Percentiles rank a stretch among this genome's conserved stretches.
phyloP scores from a whole-genome alignment of 176 grass and related monocot species.

The Carex littledalei region DNA sequence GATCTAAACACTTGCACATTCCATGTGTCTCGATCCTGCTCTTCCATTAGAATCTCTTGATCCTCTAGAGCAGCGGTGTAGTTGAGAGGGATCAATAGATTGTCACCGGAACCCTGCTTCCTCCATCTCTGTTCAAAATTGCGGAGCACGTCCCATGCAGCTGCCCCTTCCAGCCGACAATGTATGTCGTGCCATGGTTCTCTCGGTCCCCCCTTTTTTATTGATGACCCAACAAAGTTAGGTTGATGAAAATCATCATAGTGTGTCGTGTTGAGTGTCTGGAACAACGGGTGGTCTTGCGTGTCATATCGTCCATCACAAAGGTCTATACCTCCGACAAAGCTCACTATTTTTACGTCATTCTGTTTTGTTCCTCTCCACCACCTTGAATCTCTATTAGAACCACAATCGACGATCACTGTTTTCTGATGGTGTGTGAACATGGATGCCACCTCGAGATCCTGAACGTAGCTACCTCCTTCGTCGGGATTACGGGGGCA shows the following conservation, averaged over 20 bases:
- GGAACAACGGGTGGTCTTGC: slow-evolving; percentile 32
- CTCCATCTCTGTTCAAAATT: slow-evolving; percentile 44
- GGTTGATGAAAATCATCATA: slow-evolving; percentile 36
- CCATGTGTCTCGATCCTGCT: slow-evolving; percentile 54
- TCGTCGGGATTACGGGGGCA: slow-evolving; percentile 65
- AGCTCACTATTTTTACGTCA: slow-evolving; percentile 18
- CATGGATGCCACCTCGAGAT: slow-evolving; percentile 50
- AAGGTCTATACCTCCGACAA: slow-evolving; percentile 40
- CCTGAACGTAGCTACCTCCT: slow-evolving; percentile 68
- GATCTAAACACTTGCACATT: slow-evolving; percentile 86
- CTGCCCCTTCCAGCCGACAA: background rate
- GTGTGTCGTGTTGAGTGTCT: slow-evolving; percentile 27
- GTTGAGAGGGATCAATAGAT: slow-evolving; percentile 15
- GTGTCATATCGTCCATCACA: slow-evolving; percentile 43
- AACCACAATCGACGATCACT: slow-evolving; percentile 45
- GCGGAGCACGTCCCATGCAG: slow-evolving; percentile 18
- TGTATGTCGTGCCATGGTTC: slow-evolving; percentile 47
- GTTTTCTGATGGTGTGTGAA: slow-evolving; percentile 97
- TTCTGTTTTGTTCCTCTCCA: background rate
- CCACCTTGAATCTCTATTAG: background rate
- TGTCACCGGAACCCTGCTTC: slow-evolving; percentile 27
- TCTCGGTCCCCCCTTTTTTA: slow-evolving; percentile 32
- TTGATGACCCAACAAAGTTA: slow-evolving; percentile 26
- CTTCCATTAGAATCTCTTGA: background rate
- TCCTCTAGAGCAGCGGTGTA: background rate